These are phyloP conservation scores for Escallonia herrerae DNA, from an alignment of 129 eudicot species.

Conservation along the genomic window DNA sequence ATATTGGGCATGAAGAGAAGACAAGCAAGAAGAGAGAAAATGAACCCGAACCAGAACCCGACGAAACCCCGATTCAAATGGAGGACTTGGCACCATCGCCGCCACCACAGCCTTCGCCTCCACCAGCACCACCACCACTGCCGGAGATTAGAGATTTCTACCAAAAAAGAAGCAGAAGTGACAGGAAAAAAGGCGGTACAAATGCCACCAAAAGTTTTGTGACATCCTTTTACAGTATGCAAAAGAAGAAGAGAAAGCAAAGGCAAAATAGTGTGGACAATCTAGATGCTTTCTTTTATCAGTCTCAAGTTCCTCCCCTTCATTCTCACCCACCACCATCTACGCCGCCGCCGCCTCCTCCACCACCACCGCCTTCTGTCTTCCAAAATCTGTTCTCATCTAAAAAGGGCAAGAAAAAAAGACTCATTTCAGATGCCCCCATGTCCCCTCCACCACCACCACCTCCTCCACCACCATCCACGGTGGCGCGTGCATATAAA, in stretches of 20 bases:
- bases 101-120: too few relatives aligned
- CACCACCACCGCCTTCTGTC: conserved; percentile 37
- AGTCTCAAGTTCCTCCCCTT: conserved; percentile 28
- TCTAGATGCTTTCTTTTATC: conserved; percentile 38
- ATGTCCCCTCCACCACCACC: conserved; percentile 29
- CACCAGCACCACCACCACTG: too few relatives aligned
- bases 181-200: conserved; percentile 33
- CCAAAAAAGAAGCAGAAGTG: conserved; percentile 26
- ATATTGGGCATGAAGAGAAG: conserved; percentile 25
- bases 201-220: conserved; percentile 56
- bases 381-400: conserved; percentile 57
- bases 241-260: conserved; percentile 59
- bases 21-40: conserved; percentile 17
- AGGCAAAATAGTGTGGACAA: conserved; percentile 67
- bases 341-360: conserved; percentile 51
- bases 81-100: too few relatives aligned
- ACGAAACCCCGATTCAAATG: conserved; percentile 14
- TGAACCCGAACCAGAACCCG: conserved; percentile 22
- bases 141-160: neutral
- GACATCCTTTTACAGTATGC: conserved; percentile 39
- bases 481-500: conserved; percentile 8
- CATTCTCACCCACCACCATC: conserved; percentile 38
- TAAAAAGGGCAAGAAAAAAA: conserved; percentile 43
- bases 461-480: conserved; percentile 21
- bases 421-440: conserved; percentile 9